Evolutionary conservation across 345 rosid species (phyloP).

Genomic region (Toxicodendron radicans): DNA sequence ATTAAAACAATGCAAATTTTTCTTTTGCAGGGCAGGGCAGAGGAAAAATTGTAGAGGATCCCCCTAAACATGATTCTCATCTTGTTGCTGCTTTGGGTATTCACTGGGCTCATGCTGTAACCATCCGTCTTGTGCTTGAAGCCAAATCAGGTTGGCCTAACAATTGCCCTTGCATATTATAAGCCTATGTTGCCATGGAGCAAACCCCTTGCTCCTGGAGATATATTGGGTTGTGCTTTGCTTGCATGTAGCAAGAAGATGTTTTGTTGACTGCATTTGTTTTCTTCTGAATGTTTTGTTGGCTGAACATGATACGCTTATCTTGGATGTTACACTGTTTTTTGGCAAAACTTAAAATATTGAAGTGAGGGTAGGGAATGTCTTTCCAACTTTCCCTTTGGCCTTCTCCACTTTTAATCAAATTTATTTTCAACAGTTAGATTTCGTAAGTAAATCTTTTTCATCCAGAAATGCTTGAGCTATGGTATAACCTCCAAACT

Average conservation of each 20-base stretch:
- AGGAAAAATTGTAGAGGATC: slow-evolving; percentile 32
- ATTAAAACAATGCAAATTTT: slow-evolving; percentile 6
- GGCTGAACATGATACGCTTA: neutral
- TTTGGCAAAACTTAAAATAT: neutral
- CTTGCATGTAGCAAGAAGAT: neutral
- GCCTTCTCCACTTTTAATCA: neutral
- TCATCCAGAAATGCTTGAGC: neutral
- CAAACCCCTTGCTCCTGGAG: neutral
- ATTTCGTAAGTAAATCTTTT: neutral
- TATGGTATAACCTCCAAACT: neutral
- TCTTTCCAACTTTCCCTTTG: neutral
- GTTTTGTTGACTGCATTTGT: neutral
- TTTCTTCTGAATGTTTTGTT: neutral
- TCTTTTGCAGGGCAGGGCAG: slow-evolving; percentile 39
- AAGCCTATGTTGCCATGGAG: neutral
- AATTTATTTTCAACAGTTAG: neutral
- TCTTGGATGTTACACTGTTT: neutral
- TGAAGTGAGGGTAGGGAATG: neutral
- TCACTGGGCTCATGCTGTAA: slow-evolving; percentile 91
- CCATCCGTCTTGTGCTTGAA: slow-evolving; percentile 71
- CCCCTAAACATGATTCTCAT: slow-evolving; percentile 53
- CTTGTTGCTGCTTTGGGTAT: slow-evolving; percentile 81
- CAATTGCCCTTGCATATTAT: neutral
- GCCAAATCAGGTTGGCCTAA: slow-evolving; percentile 57
- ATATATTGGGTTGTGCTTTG: neutral